Base-by-base conservation (phyloP, 1,284 basidiomycete species). In the Pholiota adiposa region DNA sequence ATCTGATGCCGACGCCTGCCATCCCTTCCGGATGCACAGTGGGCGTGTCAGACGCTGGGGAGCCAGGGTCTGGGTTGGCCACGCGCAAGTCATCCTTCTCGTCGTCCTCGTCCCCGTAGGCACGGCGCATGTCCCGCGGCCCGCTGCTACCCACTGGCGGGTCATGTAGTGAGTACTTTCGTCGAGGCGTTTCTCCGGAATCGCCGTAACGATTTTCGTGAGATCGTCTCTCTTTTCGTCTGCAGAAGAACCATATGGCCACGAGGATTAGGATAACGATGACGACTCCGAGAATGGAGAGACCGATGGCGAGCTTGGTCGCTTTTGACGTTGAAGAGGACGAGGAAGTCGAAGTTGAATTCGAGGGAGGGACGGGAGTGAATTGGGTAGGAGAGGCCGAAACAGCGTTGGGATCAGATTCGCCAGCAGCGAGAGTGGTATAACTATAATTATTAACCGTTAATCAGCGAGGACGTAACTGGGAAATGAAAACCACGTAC, bases 401-500 rank as follows among this genome's bases (percentile, higher is more conserved):
- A 14, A 2, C 36, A 2, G 34, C 19, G n/a, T 14, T 25, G 18
- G 54, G 54, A 5, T 25, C 23, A n/a, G 34, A 4, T 16, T 56
- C 54, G 1, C 34, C 25, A 6, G 44, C n/a, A 7, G n/a, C n/a
- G 7, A 56, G 46, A 11, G 34, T 36, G 2, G 54, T 56, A 18
- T 56, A 56, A 8, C 54, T 56, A 25, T 44, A 19, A 40, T 27
- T 6, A 18, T 48, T n/a, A 1, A 36, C 14, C 0, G 7, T 34
- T 1, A n/a, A 2, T 36, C 7, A 50, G 19, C 3, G 27, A 31
- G 16, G 2, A 3, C 29, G 21, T 25, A 41, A 2, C 8, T 19
- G 16, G 12, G n/a, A 50, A 53, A 14, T 34, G 9, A 50, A 25
- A 56, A 33, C n/a, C 29, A 40, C 51, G 31, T 56, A 67, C 66